phyloP scores from a whole-genome alignment of 192 early-diverging fungal species.

The Coemansia sp. region DNA sequence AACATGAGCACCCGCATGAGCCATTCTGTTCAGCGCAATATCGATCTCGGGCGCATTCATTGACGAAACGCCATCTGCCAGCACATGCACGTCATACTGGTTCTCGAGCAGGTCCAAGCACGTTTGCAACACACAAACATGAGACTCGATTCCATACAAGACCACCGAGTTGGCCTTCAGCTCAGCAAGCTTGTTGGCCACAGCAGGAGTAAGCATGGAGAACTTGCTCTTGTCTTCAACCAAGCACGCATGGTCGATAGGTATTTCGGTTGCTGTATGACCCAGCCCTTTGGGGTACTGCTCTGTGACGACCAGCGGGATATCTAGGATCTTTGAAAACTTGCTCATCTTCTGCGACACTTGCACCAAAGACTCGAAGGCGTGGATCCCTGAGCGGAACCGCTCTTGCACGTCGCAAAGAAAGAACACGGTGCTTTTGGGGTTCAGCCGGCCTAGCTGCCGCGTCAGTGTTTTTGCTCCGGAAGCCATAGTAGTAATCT shows the following conservation, averaged over 20 bases:
- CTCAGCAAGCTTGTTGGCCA: slow-evolving; percentile 56
- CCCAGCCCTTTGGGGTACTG: slow-evolving; percentile 76
- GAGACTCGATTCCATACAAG: slow-evolving; percentile 91
- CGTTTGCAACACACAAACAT: slow-evolving; percentile 95
- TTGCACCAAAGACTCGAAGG: slow-evolving; percentile 75
- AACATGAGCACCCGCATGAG: slow-evolving; percentile 70
- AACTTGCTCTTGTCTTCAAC: slow-evolving; percentile 78
- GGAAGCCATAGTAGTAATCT: slow-evolving; percentile 15
- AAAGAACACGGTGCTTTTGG: slow-evolving; percentile 75
- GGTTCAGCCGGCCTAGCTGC: slow-evolving; percentile 56
- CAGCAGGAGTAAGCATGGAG: slow-evolving; percentile 75
- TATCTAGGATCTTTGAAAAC: slow-evolving; percentile 68
- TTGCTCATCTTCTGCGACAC: slow-evolving; percentile 85
- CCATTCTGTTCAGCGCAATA: slow-evolving; percentile 71
- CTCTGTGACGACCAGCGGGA: slow-evolving; percentile 90
- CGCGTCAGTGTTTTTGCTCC: slow-evolving; percentile 27
- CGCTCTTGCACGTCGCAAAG: slow-evolving; percentile 92
- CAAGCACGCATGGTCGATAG: slow-evolving; percentile 61
- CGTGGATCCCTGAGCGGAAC: slow-evolving; percentile 74
- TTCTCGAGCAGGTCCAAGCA: slow-evolving; percentile 81
- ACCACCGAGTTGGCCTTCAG: slow-evolving; percentile 64
- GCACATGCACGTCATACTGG: slow-evolving; percentile 79
- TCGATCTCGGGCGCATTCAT: slow-evolving; percentile 78
- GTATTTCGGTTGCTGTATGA: slow-evolving; percentile 71
- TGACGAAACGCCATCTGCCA: slow-evolving; percentile 91